Conservation (phyloP, 2,329 filamentous ascomycete genomes). For the Zalaria obscura region DNA sequence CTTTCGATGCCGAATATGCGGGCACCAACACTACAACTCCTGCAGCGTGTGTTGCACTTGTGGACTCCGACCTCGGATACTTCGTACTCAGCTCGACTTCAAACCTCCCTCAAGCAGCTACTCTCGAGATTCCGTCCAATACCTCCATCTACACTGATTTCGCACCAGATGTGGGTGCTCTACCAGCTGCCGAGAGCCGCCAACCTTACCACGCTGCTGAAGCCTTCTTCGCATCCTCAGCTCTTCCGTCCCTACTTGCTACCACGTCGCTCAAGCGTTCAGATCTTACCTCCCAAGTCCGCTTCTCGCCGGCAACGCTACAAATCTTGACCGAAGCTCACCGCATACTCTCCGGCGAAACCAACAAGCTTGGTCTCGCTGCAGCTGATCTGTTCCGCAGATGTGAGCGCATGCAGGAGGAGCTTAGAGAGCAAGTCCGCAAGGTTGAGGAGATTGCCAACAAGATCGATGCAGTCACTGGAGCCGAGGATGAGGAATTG, state of each 20-base stretch:
- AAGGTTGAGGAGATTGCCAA: conserved; percentile 51
- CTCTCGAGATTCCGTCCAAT: conserved; percentile 32
- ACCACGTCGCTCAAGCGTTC: conserved; percentile 43
- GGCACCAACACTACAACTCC: conserved; percentile 27
- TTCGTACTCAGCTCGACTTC: conserved; percentile 37
- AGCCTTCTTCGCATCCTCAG: conserved; percentile 42
- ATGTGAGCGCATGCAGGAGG: conserved; percentile 52
- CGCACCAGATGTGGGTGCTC: conserved; percentile 3
- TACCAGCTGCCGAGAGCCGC: conserved; percentile 43
- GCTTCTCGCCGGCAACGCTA: conserved; percentile 56
- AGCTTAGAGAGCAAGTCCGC: conserved; percentile 52
- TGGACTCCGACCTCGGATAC: conserved; percentile 44
- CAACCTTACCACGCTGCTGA: conserved; percentile 51
- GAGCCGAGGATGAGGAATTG: conserved; percentile 36
- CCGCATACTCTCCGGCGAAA: conserved; percentile 55
- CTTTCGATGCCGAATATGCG: conserved; percentile 13
- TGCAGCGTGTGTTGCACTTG: conserved; percentile 29
- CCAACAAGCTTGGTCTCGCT: conserved; percentile 51
- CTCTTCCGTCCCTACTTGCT: conserved; percentile 42
- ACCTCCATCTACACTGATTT: conserved; percentile 8
- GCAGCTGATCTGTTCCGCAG: conserved; percentile 60
- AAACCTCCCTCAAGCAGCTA: conserved; percentile 35
- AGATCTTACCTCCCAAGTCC: conserved; percentile 51
- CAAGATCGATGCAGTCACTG: conserved; percentile 52
- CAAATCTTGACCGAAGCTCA: conserved; percentile 61